Percentiles rank a stretch among this genome's conserved stretches.
These are phyloP conservation scores for Fusarium praegraminearum DNA, from an alignment of 2,329 filamentous ascomycete species.

Conservation along the genomic window DNA sequence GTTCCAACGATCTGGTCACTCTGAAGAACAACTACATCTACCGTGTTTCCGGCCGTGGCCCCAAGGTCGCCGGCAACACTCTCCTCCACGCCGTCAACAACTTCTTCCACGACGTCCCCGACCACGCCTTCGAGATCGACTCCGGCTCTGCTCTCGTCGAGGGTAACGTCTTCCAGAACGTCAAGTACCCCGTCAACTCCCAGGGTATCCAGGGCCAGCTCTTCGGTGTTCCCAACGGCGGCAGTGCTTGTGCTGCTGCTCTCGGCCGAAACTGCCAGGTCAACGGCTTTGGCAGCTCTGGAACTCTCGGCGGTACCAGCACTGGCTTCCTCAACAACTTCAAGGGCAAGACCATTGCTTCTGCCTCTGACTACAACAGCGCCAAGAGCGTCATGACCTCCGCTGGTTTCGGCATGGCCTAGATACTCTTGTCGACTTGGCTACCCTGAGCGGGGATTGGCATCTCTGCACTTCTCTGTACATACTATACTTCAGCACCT, in stretches of 20 bases:
- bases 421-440: slow-evolving; percentile 14
- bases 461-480: slow-evolving; percentile 33
- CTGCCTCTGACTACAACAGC: slow-evolving; percentile 53
- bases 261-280: slow-evolving; percentile 64
- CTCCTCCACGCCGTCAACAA: slow-evolving; percentile 72
- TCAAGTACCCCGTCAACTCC: slow-evolving; percentile 57
- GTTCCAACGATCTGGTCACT: slow-evolving; percentile 67
- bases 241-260: slow-evolving; percentile 55
- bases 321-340: slow-evolving; percentile 64
- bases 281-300: slow-evolving; percentile 61
- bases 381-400: slow-evolving; percentile 54
- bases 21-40: slow-evolving; percentile 72
- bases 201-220: slow-evolving; percentile 49
- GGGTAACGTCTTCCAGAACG: slow-evolving; percentile 69
- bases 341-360: slow-evolving; percentile 64
- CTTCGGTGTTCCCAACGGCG: slow-evolving; percentile 50
- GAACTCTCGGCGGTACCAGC: slow-evolving; percentile 56
- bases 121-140: slow-evolving; percentile 69
- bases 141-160: slow-evolving; percentile 63
- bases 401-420: slow-evolving; percentile 62
- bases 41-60: slow-evolving; percentile 67
- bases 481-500: slow-evolving; percentile 26
- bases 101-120: slow-evolving; percentile 67
- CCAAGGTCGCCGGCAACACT: slow-evolving; percentile 69
- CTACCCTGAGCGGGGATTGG: neutral